Percentiles rank a stretch among this genome's conserved stretches.
These are phyloP conservation scores for Nitzschia inconspicua DNA, from an alignment of 108 stramenopile genomes.

Conservation along the genomic window DNA sequence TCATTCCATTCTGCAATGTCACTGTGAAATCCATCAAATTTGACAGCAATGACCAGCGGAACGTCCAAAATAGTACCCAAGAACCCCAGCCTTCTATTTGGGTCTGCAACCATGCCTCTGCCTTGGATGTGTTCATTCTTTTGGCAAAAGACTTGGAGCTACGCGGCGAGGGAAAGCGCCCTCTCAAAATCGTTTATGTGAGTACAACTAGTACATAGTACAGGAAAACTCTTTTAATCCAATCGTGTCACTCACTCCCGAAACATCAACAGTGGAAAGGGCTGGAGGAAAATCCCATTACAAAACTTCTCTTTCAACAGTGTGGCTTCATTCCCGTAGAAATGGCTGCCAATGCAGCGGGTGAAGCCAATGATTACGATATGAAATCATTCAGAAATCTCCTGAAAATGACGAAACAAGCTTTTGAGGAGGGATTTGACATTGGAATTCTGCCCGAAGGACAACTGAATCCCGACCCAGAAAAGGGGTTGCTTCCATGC, in stretches of 20 bases:
- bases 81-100: conserved; percentile 68
- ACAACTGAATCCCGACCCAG: conserved; percentile 79
- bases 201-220: conserved; percentile 12
- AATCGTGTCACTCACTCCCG: background rate
- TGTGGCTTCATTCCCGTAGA: conserved; percentile 82
- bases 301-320: conserved; percentile 64
- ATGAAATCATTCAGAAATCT: conserved; percentile 58
- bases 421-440: conserved; percentile 79
- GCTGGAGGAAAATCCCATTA: conserved; percentile 77
- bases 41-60: conserved; percentile 4
- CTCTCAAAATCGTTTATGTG: conserved; percentile 78
- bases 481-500: conserved; percentile 59
- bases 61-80: conserved; percentile 1
- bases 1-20: conserved; percentile 80
- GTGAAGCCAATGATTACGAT: conserved; percentile 76
- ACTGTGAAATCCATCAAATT: conserved; percentile 24
- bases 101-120: conserved; percentile 83
- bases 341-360: conserved; percentile 77
- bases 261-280: conserved; percentile 66
- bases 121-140: conserved; percentile 81
- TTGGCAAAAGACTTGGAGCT: conserved; percentile 57
- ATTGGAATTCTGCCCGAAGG: conserved; percentile 83
- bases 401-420: conserved; percentile 53
- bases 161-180: conserved; percentile 62
- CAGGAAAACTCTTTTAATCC: background rate